These are phyloP conservation scores for Alloascoidea africana DNA, from an alignment of 805 yeast species.

Conservation along the genomic window DNA sequence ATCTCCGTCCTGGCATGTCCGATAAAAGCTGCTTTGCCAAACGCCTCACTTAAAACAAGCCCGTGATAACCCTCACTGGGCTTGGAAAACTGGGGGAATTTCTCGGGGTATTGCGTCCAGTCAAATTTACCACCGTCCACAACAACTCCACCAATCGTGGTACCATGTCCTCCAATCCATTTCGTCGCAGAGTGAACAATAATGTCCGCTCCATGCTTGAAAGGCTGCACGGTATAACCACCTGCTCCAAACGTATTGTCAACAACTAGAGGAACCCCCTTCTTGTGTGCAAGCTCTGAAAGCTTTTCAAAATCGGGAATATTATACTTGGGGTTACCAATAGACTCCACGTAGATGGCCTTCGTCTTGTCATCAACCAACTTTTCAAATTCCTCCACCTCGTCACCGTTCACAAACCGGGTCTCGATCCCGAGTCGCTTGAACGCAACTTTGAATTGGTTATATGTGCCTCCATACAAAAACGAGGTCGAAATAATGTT, in stretches of 20 bases:
- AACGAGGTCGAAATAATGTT: constrained; percentile 77
- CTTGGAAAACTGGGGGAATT: constrained; percentile 80
- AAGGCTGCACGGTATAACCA: constrained; percentile 73
- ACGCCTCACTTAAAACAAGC: constrained; percentile 60
- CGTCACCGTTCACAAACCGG: constrained; percentile 74
- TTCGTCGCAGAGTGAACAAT: constrained; percentile 91
- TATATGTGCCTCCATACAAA: constrained; percentile 93
- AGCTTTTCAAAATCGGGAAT: constrained; percentile 82
- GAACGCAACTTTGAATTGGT: constrained; percentile 87
- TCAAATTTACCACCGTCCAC: constrained; percentile 89
- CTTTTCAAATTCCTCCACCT: constrained; percentile 52
- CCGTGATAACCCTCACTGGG: constrained; percentile 96
- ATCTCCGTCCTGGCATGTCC: constrained; percentile 72
- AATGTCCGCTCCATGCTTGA: constrained; percentile 83
- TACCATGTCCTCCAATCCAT: constrained; percentile 98
- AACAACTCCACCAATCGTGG: constrained; percentile 83
- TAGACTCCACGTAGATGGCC: constrained; percentile 78
- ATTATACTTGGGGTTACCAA: constrained; percentile 87
- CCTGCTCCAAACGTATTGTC: constrained; percentile 98
- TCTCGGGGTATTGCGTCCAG: constrained; percentile 72
- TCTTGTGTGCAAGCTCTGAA: constrained; percentile 62
- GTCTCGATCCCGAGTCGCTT: constrained; percentile 79
- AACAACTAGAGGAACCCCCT: constrained; percentile 82
- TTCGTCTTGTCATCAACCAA: constrained; percentile 74
- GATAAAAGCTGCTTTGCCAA: constrained; percentile 69